Percentiles rank a stretch among this genome's conserved stretches.
Conservation (phyloP, 768 basidiomycete species). For the Gymnopilus junonius region DNA sequence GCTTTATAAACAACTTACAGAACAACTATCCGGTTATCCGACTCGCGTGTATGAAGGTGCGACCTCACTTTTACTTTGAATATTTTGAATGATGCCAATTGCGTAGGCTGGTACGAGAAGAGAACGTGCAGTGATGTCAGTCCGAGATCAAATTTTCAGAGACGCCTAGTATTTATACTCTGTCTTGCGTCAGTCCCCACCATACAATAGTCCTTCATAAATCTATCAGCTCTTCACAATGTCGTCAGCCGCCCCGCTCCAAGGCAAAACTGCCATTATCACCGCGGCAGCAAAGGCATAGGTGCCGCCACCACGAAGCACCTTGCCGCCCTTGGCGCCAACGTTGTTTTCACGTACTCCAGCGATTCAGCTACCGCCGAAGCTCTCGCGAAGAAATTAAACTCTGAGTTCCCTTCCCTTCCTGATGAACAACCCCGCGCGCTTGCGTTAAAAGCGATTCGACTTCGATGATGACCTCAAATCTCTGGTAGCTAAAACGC, state of each 20-base stretch:
- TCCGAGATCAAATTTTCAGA: neutral
- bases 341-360: conserved; percentile 11
- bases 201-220: neutral
- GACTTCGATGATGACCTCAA: conserved; percentile 2
- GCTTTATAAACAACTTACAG: neutral
- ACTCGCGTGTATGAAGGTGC: neutral
- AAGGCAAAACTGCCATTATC: conserved; percentile 12
- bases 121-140: neutral
- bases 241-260: neutral
- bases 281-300: conserved; percentile 11
- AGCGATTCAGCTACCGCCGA: neutral
- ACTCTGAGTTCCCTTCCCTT: neutral
- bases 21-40: neutral
- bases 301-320: conserved; percentile 6
- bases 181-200: neutral
- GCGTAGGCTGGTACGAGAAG: neutral
- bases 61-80: neutral
- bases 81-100: neutral
- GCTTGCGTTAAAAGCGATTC: conserved; percentile 5
- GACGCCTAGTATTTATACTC: neutral
- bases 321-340: conserved; percentile 5
- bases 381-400: conserved; percentile 3
- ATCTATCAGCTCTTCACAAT: neutral
- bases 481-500: conserved; percentile 27
- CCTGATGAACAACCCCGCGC: neutral